A percentile compares a stretch with the other conserved stretches of the same genome.
Conservation (phyloP, 2,329 filamentous ascomycete genomes). For the Scorias spongiosa region DNA sequence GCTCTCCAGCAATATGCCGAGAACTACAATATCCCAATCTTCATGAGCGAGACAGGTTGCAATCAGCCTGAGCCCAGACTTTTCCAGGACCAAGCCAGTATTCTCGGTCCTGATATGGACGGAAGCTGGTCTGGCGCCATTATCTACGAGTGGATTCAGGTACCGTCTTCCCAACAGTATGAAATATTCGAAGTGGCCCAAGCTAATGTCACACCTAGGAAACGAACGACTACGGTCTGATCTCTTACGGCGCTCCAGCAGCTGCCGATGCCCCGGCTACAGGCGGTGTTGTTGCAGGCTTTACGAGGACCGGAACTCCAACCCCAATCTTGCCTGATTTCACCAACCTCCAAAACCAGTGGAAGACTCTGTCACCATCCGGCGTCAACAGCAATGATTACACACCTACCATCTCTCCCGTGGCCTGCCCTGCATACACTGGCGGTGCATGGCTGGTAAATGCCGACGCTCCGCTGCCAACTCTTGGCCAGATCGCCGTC, state of each 20-base stretch:
- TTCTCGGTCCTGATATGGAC: constrained; percentile 61
- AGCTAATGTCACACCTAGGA: constrained; percentile 28
- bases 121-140: constrained; percentile 61
- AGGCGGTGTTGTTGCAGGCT: constrained; percentile 44
- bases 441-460: constrained; percentile 56
- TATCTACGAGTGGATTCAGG: constrained; percentile 76
- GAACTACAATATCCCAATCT: constrained; percentile 67
- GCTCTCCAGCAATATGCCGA: constrained; percentile 51
- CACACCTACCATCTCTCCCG: constrained; percentile 43
- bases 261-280: constrained; percentile 15
- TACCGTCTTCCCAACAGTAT: not conserved
- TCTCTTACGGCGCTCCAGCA: constrained; percentile 55
- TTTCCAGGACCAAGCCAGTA: constrained; percentile 59
- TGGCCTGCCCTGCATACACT: constrained; percentile 56
- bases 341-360: constrained; percentile 58
- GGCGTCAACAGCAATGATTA: constrained; percentile 55
- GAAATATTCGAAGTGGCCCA: no score
- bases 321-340: constrained; percentile 64
- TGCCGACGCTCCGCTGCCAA: constrained; percentile 54
- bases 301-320: constrained; percentile 55
- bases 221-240: constrained; percentile 63
- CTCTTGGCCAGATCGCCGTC: constrained; percentile 37
- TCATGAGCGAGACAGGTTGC: constrained; percentile 83
- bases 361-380: constrained; percentile 55
- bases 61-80: constrained; percentile 47